phyloP scores from a whole-genome alignment of 345 rosid genomes.

The Camelina hispida region DNA sequence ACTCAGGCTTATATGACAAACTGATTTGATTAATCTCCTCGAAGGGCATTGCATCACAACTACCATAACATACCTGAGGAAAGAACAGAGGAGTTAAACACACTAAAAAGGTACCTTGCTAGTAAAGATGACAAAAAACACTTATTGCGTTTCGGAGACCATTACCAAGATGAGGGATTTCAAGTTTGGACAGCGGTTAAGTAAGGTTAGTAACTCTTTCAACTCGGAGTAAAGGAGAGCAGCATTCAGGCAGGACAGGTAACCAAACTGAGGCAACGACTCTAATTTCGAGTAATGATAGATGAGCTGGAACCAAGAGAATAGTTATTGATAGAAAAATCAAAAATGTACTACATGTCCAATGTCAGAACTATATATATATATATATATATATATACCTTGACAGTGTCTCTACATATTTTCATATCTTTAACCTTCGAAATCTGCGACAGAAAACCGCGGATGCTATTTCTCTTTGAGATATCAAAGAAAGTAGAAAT shows the following conservation, averaged over 20 bases:
- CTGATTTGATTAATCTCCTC: neutral
- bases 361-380: neutral
- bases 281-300: neutral
- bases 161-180: conserved; percentile 8
- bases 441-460: neutral
- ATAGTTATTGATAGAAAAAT: neutral
- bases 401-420: no score
- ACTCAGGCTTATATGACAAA: neutral
- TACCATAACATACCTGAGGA: neutral
- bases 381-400: no score
- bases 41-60: neutral
- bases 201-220: neutral
- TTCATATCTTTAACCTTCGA: neutral
- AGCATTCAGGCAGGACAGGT: neutral
- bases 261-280: neutral
- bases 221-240: neutral
- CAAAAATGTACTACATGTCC: neutral
- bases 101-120: neutral
- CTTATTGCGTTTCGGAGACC: neutral
- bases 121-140: neutral
- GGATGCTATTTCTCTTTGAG: neutral
- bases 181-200: neutral
- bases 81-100: neutral
- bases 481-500: no score
- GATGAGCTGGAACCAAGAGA: neutral